Evolutionary conservation across 2,329 filamentous ascomycete species (phyloP).

Genomic region (Gaeumannomyces tritici): DNA sequence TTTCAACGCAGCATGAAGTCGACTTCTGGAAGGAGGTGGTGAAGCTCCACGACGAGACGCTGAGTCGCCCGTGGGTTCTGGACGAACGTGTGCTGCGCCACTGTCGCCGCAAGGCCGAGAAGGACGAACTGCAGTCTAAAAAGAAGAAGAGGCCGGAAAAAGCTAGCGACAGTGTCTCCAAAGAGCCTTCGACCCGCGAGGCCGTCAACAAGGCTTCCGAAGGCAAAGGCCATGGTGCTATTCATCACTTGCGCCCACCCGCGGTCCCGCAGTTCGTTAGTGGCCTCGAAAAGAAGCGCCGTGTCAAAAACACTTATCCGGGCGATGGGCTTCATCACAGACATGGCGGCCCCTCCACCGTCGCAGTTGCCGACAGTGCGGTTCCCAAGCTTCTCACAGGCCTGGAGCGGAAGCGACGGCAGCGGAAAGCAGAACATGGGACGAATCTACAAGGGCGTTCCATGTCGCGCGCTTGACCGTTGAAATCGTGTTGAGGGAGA

Average conservation of each 20-base stretch:
- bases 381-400: not conserved
- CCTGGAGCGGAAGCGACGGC: not conserved
- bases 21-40: conserved; percentile 46
- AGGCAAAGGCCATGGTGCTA: no score
- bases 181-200: not conserved
- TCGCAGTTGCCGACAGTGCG: not conserved
- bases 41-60: conserved; percentile 38
- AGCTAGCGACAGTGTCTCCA: not conserved
- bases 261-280: not conserved
- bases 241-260: no score
- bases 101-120: conserved; percentile 37
- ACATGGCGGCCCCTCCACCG: not conserved
- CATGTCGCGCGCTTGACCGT: not conserved
- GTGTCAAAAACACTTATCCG: not conserved
- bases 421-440: not conserved
- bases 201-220: not conserved
- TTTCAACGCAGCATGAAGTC: conserved; percentile 49
- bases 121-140: not conserved
- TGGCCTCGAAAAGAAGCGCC: not conserved
- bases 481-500: not conserved
- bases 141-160: not conserved
- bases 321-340: no score
- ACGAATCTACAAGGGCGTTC: not conserved
- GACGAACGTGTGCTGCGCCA: conserved; percentile 35
- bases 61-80: conserved; percentile 46